Conservation (phyloP, 2,329 filamentous ascomycete species). For the Fusarium continuum region DNA sequence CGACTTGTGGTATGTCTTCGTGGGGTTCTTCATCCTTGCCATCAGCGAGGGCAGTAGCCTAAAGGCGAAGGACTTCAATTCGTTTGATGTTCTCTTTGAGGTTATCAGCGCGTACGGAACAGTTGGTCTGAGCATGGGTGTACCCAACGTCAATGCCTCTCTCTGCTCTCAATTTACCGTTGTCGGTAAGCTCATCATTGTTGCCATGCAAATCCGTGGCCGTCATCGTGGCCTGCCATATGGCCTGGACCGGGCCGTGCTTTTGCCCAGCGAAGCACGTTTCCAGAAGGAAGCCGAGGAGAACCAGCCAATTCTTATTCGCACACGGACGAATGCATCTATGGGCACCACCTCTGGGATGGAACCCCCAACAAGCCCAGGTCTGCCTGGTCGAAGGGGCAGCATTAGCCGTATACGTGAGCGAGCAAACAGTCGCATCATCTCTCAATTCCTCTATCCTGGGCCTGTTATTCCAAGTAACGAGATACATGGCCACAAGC, state of each 20-base stretch:
- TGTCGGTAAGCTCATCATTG: constrained; percentile 74
- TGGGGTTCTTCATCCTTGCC: constrained; percentile 91
- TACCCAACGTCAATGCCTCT: constrained; percentile 76
- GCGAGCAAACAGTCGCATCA: constrained; percentile 53
- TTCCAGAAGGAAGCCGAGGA: constrained; percentile 63
- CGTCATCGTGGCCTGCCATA: constrained; percentile 75
- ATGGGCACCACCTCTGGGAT: constrained; percentile 44
- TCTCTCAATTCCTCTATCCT: constrained; percentile 59
- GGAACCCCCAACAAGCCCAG: constrained; percentile 37
- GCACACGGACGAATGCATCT: constrained; percentile 50
- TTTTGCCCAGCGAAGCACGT: constrained; percentile 66
- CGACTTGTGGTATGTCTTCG: constrained; percentile 95
- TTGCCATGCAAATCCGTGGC: constrained; percentile 75
- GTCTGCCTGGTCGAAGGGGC: constrained; percentile 45
- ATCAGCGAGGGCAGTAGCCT: constrained; percentile 85
- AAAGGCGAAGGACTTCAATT: constrained; percentile 68
- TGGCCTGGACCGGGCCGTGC: constrained; percentile 69
- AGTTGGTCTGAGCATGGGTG: constrained; percentile 89
- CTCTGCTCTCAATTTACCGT: constrained; percentile 84
- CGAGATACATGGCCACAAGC: constrained; percentile 41
- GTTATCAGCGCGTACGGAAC: constrained; percentile 93
- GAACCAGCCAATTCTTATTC: constrained; percentile 52
- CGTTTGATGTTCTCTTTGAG: constrained; percentile 82
- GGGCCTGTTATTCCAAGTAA: constrained; percentile 54
- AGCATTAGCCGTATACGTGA: constrained; percentile 52